phyloP scores from a whole-genome alignment of 2,329 filamentous ascomycete species.

The Botrytis deweyae region DNA sequence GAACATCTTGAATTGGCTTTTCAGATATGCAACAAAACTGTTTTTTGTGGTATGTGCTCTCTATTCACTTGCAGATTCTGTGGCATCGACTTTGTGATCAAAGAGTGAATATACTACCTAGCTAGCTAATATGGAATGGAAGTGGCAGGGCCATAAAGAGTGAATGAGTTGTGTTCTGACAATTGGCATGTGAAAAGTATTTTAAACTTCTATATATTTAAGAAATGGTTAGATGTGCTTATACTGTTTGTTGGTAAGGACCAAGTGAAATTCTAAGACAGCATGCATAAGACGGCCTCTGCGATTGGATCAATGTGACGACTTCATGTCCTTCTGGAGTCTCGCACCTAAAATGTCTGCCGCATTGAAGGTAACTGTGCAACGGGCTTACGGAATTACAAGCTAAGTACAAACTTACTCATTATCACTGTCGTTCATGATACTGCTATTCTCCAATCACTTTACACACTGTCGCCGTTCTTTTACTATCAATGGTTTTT shows the following conservation, averaged over 20 bases:
- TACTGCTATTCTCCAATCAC: not conserved
- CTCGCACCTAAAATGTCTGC: not conserved
- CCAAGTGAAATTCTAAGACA: not conserved
- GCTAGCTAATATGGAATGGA: not conserved
- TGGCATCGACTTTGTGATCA: not conserved
- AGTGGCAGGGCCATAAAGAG: not conserved
- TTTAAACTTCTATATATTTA: not conserved
- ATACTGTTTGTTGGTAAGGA: not conserved
- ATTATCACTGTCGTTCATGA: not conserved
- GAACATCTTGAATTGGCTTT: not conserved
- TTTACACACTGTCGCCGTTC: not conserved
- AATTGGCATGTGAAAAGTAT: not conserved
- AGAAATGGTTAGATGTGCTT: not conserved
- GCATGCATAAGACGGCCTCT: rapidly evolving
- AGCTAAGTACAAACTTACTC: not conserved
- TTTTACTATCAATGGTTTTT: not conserved
- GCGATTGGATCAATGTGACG: not conserved
- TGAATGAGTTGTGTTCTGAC: not conserved
- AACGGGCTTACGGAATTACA: not conserved
- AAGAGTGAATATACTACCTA: not conserved
- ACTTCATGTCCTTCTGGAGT: not conserved
- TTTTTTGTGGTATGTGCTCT: not conserved
- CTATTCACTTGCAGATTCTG: not conserved
- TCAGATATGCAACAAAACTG: not conserved
- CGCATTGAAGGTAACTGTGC: not conserved